These are phyloP conservation scores for Tylopilus sp. DNA, from an alignment of 1,284 basidiomycete species.

Conservation along the genomic window DNA sequence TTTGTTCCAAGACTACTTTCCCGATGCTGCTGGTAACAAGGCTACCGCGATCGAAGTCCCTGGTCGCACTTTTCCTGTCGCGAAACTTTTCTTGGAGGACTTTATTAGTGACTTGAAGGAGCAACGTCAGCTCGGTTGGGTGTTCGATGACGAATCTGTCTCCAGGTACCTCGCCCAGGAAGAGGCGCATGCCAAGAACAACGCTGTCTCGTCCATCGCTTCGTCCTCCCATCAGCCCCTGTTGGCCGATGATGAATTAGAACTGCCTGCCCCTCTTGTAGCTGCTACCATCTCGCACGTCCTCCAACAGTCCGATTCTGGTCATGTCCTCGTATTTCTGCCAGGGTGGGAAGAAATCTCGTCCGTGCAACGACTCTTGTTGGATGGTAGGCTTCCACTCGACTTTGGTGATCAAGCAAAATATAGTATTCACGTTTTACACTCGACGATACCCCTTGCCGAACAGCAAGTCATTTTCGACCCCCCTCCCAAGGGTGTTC, in stretches of 20 bases:
- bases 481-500: conserved; percentile 70
- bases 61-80: conserved; percentile 90
- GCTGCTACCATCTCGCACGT: conserved; percentile 83
- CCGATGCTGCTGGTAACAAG: conserved; percentile 55
- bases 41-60: conserved; percentile 83
- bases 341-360: conserved; percentile 94
- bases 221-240: conserved; percentile 18
- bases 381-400: conserved; percentile 57
- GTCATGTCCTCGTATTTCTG: conserved; percentile 90
- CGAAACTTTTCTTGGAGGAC: conserved; percentile 81
- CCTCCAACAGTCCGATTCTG: conserved; percentile 70
- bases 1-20: conserved; percentile 88
- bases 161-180: conserved; percentile 75
- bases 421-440: conserved; percentile 83
- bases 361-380: conserved; percentile 68
- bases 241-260: conserved; percentile 60
- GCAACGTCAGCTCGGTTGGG: conserved; percentile 51
- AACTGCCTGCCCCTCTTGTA: conserved; percentile 81
- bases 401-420: conserved; percentile 58
- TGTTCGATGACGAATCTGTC: conserved; percentile 76
- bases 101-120: conserved; percentile 55
- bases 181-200: conserved; percentile 42
- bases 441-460: conserved; percentile 85
- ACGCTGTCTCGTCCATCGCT: conserved; percentile 25
- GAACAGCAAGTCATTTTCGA: conserved; percentile 93